Evolutionary conservation across 257 asterid species (phyloP).

Genomic region (Euphrasia confusa): DNA sequence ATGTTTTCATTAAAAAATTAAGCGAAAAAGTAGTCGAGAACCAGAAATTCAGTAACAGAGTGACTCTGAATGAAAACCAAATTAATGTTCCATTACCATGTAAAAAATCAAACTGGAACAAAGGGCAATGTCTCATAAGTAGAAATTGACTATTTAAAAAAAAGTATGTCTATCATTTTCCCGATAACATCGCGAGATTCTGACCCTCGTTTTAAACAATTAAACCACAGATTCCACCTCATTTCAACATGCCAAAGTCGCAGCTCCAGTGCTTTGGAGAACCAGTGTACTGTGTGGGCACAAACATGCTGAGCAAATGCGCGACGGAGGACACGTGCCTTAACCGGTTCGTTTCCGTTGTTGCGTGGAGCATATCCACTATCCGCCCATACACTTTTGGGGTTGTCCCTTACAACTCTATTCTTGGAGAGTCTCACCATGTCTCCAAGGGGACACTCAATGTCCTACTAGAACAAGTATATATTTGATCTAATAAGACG

Average conservation of each 20-base stretch:
- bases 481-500: constrained; percentile 25
- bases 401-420: constrained; percentile 76
- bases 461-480: constrained; percentile 73
- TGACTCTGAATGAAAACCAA: no score
- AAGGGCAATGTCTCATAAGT: background rate
- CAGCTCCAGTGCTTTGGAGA: constrained; percentile 85
- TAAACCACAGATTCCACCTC: constrained; percentile 62
- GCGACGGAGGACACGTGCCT: constrained; percentile 40
- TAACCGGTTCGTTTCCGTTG: constrained; percentile 50
- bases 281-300: constrained; percentile 45
- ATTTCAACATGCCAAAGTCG: constrained; percentile 89
- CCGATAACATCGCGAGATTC: background rate
- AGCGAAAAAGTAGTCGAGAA: background rate
- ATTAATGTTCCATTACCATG: no score
- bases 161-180: background rate
- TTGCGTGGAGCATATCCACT: constrained; percentile 82
- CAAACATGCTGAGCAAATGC: constrained; percentile 52
- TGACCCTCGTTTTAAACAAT: no score
- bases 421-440: constrained; percentile 94
- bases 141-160: background rate
- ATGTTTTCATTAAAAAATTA: background rate
- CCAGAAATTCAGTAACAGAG: no score
- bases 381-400: constrained; percentile 65
- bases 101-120: no score
- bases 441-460: constrained; percentile 58